Conservation (phyloP, 805 yeast genomes). For the Metschnikowia gelsemii region DNA sequence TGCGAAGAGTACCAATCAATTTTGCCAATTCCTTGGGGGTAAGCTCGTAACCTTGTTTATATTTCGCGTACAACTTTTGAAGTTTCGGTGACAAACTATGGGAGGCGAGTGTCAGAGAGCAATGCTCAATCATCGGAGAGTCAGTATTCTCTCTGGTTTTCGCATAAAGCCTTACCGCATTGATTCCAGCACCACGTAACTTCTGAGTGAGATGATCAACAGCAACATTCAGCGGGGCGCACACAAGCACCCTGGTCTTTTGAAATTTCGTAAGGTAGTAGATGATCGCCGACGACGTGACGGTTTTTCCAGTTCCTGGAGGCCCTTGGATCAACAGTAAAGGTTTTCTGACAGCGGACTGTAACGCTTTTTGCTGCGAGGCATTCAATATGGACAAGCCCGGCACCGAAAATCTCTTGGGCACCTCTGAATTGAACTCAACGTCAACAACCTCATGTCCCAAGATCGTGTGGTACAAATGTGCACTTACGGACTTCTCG, state of each 20-base stretch:
- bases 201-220: slow-evolving; percentile 86
- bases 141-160: slow-evolving; percentile 79
- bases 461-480: slow-evolving; percentile 70
- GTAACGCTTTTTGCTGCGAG: slow-evolving; percentile 79
- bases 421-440: slow-evolving; percentile 60
- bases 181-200: slow-evolving; percentile 65
- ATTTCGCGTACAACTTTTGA: slow-evolving; percentile 30
- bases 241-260: slow-evolving; percentile 69
- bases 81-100: slow-evolving; percentile 53
- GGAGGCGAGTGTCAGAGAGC: slow-evolving; percentile 35
- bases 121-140: slow-evolving; percentile 10
- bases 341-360: slow-evolving; percentile 17
- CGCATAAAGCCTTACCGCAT: slow-evolving; percentile 77
- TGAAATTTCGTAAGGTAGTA: slow-evolving; percentile 67
- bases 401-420: slow-evolving; percentile 60
- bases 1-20: slow-evolving; percentile 12
- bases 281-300: slow-evolving; percentile 84
- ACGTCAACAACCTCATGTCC: slow-evolving; percentile 75
- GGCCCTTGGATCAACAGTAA: slow-evolving; percentile 67
- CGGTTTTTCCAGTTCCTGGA: slow-evolving; percentile 91
- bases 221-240: slow-evolving; percentile 96
- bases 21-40: slow-evolving; percentile 9
- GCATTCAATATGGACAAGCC: slow-evolving; percentile 63
- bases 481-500: slow-evolving; percentile 67
- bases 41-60: slow-evolving; percentile 33